Evolutionary conservation across 2,329 filamentous ascomycete species (phyloP).

Genomic region (Zalaria sp.): DNA sequence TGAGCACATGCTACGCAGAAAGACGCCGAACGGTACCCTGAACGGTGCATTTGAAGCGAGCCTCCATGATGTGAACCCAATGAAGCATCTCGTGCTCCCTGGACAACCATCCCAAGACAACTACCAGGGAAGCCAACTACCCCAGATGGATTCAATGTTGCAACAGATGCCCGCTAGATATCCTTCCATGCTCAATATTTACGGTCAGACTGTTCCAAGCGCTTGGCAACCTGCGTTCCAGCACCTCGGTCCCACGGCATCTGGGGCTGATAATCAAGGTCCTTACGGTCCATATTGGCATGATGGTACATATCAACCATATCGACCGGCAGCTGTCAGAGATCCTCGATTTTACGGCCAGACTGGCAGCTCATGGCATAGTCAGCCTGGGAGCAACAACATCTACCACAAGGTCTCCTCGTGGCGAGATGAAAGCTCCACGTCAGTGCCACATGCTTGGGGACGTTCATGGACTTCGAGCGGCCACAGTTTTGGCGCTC

Average conservation of each 20-base stretch:
- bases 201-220: slow-evolving; percentile 39
- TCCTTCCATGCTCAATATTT: slow-evolving; percentile 7
- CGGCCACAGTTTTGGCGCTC: too few relatives aligned
- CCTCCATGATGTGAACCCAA: slow-evolving; percentile 19
- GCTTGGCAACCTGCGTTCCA: slow-evolving; percentile 46
- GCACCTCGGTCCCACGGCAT: slow-evolving; percentile 44
- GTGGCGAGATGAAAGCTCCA: not conserved
- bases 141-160: slow-evolving; percentile 47
- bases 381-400: not conserved
- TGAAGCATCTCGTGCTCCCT: slow-evolving; percentile 73
- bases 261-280: slow-evolving; percentile 39
- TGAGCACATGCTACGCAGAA: slow-evolving; percentile 75
- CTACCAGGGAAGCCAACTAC: slow-evolving; percentile 15
- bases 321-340: slow-evolving; percentile 42
- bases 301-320: slow-evolving; percentile 46
- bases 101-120: not conserved
- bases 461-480: too few relatives aligned
- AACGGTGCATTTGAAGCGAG: slow-evolving; percentile 85
- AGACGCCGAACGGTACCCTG: slow-evolving; percentile 88
- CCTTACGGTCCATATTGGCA: slow-evolving; percentile 50
- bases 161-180: slow-evolving; percentile 34
- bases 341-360: slow-evolving; percentile 32
- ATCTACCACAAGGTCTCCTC: not conserved
- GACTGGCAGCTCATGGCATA: not conserved
- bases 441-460: too few relatives aligned